A percentile compares a stretch with the other conserved stretches of the same genome.
Evolutionary conservation across 192 early-diverging fungal species (phyloP).

Genomic region (Radiomyces spectabilis): DNA sequence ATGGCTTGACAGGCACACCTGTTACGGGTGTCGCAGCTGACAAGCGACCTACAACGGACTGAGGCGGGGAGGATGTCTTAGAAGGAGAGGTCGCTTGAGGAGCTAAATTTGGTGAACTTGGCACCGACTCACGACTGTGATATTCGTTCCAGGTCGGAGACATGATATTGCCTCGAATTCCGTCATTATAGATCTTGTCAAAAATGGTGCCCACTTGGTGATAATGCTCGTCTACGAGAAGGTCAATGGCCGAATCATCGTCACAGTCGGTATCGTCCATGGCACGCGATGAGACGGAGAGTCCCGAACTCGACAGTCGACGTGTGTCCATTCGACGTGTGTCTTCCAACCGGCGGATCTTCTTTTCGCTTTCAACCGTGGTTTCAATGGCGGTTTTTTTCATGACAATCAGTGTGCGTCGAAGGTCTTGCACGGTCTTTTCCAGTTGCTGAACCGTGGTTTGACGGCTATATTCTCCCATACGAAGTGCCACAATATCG

Average conservation of each 20-base stretch:
- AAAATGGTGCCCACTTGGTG: conserved; percentile 13
- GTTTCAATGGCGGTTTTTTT: conserved; percentile 44
- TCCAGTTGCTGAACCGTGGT: conserved; percentile 40
- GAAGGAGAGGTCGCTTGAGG: not conserved
- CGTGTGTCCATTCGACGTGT: too few relatives aligned
- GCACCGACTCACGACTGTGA: not conserved
- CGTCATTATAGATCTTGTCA: conserved; percentile 26
- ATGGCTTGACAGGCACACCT: conserved; percentile 9
- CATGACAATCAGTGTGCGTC: conserved; percentile 45
- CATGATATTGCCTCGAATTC: conserved; percentile 15
- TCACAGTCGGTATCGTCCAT: conserved; percentile 1
- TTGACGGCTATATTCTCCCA: conserved; percentile 33
- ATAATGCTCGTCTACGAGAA: conserved; percentile 5
- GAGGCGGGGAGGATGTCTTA: not conserved
- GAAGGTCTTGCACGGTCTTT: conserved; percentile 41
- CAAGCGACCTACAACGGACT: too few relatives aligned
- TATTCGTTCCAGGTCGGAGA: not conserved
- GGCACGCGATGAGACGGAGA: not conserved
- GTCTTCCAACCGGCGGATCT: conserved; percentile 12
- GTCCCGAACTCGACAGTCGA: too few relatives aligned
- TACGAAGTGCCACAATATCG: conserved; percentile 44
- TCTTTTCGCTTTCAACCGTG: conserved; percentile 23
- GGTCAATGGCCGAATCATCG: conserved; percentile 22
- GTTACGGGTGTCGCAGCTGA: not conserved
- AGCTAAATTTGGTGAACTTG: too few relatives aligned